phyloP scores from a whole-genome alignment of 306 rosid genomes.

The Alnus glutinosa region DNA sequence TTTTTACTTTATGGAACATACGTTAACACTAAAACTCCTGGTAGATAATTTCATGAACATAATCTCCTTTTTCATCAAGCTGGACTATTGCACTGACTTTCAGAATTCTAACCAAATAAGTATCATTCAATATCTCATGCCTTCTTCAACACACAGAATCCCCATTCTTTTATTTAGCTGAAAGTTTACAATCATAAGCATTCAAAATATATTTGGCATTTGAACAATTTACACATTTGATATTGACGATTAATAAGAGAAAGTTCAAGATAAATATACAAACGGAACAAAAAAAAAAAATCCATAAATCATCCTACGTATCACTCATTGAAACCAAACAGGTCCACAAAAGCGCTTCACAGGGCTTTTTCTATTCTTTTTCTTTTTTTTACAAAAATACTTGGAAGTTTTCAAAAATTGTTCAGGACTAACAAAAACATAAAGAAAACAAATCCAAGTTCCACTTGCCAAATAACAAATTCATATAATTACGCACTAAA shows the following conservation, averaged over 20 bases:
- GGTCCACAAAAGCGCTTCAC: neutral
- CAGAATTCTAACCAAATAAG: neutral
- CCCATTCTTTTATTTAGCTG: neutral
- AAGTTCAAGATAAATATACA: neutral
- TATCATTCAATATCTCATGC: neutral
- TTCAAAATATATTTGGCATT: neutral
- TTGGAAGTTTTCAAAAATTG: neutral
- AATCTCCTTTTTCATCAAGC: neutral
- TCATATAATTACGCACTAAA: neutral
- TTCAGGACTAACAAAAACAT: too few relatives aligned
- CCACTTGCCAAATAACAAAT: neutral
- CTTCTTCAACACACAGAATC: neutral
- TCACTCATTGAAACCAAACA: neutral
- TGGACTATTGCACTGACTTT: neutral
- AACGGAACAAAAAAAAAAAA: neutral
- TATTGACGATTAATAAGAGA: neutral
- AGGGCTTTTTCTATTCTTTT: neutral
- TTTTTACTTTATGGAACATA: neutral
- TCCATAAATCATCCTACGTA: neutral
- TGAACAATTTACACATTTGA: neutral
- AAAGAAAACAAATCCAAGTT: too few relatives aligned
- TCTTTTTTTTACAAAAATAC: too few relatives aligned
- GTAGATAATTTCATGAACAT: neutral
- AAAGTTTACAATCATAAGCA: neutral
- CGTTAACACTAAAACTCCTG: neutral